Conservation (phyloP, 2,329 filamentous ascomycete genomes). For the Neospermospora avenae region DNA sequence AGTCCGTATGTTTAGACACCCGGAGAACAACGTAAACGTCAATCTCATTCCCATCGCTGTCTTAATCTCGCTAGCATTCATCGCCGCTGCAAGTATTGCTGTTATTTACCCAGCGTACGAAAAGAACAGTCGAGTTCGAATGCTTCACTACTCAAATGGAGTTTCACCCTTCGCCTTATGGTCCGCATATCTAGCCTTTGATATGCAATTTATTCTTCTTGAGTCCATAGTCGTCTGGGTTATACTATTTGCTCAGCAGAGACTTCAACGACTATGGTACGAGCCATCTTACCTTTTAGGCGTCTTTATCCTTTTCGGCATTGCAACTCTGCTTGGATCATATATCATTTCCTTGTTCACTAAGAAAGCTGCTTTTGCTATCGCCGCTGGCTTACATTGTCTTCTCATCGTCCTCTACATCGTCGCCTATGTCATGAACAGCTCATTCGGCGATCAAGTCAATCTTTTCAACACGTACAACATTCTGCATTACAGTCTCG, state of each 20-base stretch:
- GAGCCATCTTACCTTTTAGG: constrained; percentile 23
- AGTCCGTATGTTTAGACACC: constrained; percentile 17
- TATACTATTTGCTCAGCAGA: constrained; percentile 19
- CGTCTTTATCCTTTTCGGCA: constrained; percentile 29
- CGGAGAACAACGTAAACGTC: constrained; percentile 14
- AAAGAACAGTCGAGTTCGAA: constrained; percentile 27
- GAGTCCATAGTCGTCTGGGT: constrained; percentile 26
- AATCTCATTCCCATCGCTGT: constrained; percentile 19
- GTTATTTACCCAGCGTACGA: constrained; percentile 31
- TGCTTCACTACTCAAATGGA: constrained; percentile 31
- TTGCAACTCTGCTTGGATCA: constrained; percentile 29
- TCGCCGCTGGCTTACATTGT: constrained; percentile 28
- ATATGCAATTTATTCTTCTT: constrained; percentile 29
- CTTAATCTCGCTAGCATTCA: constrained; percentile 26
- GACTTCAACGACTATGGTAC: constrained; percentile 22
- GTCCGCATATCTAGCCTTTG: constrained; percentile 29
- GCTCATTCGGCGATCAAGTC: constrained; percentile 53
- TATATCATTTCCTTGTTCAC: constrained; percentile 29
- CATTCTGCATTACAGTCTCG: constrained; percentile 55
- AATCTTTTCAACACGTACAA: constrained; percentile 50
- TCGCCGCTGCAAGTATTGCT: constrained; percentile 24
- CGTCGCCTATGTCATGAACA: constrained; percentile 47
- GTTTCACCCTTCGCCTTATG: constrained; percentile 30
- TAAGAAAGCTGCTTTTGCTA: constrained; percentile 30
- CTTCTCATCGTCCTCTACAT: constrained; percentile 46